Base-by-base conservation (phyloP, 2,329 filamentous ascomycete genomes). In the Claviceps sp. region DNA sequence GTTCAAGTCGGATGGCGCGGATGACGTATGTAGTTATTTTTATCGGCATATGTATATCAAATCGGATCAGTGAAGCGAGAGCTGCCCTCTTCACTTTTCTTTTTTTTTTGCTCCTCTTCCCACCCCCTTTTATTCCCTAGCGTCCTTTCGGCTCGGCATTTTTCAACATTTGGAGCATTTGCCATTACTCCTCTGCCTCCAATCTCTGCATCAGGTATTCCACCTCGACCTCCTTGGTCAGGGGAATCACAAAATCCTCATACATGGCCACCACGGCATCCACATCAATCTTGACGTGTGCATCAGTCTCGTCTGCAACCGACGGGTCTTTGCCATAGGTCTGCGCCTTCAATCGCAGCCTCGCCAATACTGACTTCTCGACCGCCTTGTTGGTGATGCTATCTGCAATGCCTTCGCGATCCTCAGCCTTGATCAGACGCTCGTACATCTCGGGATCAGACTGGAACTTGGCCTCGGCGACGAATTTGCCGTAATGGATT, bases 401-500 rank as follows among this genome's bases (percentile, higher is more conserved):
- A 36, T 82, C 83, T 61, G 85, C 89, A 59, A 98, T 91, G 2
- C 85, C 91, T 51, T 82, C 73, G 5, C 86, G 76, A 67, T 98
- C 90, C 55, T 76, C 82, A 1, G 81, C 84, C 66, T 83, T 82
- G 71, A 98, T 97, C 68, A 97, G 69, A 56, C 74, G 75, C 5
- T 86, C 90, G 66, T 91, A 98, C 56, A 73, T 78, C 60, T 90
- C 87, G 34, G 82, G 78, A 59, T 97, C 87, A 46, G 85, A 83
- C 60, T 79, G 79, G 70, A 96, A 98, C 72, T 98, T 98, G 54
- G 85, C 83, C 75, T 98, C 93, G 44, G 93, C 93, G 8, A 98
- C 93, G 62, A 97, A 97, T 71, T 97, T 98, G 59, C 93, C 93
- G 71, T 95, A 98, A 69, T 98, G 93, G 59, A 98, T 93, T 51